Evolutionary conservation across 257 asterid species (phyloP).

Genomic region (Fraxinus americana): DNA sequence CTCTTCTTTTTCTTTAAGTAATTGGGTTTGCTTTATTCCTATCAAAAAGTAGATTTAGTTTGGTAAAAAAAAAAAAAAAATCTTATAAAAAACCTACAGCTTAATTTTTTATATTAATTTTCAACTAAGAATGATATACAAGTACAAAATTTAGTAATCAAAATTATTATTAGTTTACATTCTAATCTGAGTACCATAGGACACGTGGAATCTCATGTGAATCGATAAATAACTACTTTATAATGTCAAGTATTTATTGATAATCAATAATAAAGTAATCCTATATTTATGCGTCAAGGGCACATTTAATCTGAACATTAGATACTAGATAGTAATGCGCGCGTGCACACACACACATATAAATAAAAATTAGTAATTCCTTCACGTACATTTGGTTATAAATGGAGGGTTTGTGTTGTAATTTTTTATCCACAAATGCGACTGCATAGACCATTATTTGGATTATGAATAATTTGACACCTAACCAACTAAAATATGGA

Average conservation of each 20-base stretch:
- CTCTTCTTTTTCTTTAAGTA: conserved; percentile 8
- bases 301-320: no score
- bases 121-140: no score
- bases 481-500: background rate
- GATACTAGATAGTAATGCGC: no score
- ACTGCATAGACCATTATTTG: background rate
- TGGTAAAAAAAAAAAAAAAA: no score
- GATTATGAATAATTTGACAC: background rate
- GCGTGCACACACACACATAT: no score
- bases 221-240: background rate
- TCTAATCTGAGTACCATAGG: background rate
- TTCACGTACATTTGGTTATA: no score
- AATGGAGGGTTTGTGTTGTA: background rate
- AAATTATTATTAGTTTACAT: conserved; percentile 2
- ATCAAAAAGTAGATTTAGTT: conserved; percentile 10
- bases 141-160: background rate
- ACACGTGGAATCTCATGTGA: background rate
- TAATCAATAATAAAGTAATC: no score
- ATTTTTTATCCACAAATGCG: background rate
- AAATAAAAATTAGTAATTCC: no score
- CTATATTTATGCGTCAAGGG: background rate
- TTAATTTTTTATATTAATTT: conserved; percentile 17
- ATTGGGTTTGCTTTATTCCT: conserved; percentile 21
- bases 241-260: no score
- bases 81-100: background rate